Percentiles rank a stretch among this genome's conserved stretches.
Evolutionary conservation across 2,329 filamentous ascomycete genomes (phyloP).

Genomic region (Colletotrichum costaricense): DNA sequence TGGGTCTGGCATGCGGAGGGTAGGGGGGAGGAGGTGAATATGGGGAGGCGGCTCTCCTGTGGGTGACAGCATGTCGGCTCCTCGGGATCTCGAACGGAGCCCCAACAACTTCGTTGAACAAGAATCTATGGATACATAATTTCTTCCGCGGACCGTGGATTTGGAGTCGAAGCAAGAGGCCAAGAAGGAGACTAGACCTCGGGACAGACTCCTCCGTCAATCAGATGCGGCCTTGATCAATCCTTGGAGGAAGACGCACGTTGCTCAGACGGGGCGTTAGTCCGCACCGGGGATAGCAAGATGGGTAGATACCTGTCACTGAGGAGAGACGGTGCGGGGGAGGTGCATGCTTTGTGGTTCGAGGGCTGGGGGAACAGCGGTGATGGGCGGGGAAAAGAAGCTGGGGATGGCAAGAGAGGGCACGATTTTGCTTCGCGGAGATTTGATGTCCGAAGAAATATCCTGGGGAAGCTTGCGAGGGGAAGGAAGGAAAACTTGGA

Average conservation of each 20-base stretch:
- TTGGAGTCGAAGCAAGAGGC: not conserved
- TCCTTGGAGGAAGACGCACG: not conserved
- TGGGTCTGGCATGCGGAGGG: not conserved
- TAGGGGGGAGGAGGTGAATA: not conserved
- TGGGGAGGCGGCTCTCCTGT: not conserved
- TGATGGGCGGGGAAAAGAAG: not conserved
- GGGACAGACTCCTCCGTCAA: not conserved
- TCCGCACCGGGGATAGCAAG: not conserved
- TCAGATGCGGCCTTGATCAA: conserved; percentile 2
- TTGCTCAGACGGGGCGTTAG: not conserved
- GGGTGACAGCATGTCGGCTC: not conserved
- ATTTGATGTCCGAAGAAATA: not conserved
- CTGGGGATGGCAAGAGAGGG: not conserved
- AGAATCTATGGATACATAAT: not conserved
- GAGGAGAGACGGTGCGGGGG: not conserved
- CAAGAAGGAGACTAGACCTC: not conserved
- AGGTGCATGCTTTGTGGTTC: not conserved
- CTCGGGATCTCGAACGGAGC: not conserved
- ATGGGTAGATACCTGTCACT: no score
- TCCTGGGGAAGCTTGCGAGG: not conserved
- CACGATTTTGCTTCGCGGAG: not conserved
- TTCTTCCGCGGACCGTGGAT: not conserved
- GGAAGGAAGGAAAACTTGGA: not conserved
- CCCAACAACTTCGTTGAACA: not conserved
- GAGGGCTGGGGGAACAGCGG: not conserved